Percentiles rank a stretch among this genome's conserved stretches.
These are phyloP conservation scores for Claviceps maximensis DNA, from an alignment of 2,329 filamentous ascomycete genomes.

Conservation along the genomic window DNA sequence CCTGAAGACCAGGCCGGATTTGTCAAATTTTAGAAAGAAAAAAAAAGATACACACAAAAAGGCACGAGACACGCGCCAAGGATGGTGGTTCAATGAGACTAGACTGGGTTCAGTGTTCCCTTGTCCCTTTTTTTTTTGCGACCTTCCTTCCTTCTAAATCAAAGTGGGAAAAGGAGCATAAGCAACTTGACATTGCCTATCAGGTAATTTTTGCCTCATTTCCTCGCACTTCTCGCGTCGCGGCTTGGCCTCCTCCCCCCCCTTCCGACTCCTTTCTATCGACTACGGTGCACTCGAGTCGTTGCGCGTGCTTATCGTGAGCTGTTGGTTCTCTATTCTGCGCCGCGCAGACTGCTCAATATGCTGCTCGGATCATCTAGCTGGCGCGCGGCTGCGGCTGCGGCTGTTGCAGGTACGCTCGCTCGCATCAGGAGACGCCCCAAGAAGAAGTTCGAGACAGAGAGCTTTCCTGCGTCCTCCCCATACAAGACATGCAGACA, in stretches of 20 bases:
- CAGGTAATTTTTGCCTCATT: neutral
- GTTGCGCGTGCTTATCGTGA: neutral
- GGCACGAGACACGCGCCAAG: too few species aligned
- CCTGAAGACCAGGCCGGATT: too few species aligned
- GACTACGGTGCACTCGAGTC: neutral
- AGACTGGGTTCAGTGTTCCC: too few species aligned
- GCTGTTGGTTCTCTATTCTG: neutral
- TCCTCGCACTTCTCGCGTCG: neutral
- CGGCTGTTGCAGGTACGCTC: conserved; percentile 15
- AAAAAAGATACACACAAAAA: too few species aligned
- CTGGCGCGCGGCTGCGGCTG: conserved; percentile 16
- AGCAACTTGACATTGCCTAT: too few species aligned
- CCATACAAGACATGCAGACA: neutral
- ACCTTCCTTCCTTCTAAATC: too few species aligned
- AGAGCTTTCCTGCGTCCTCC: neutral
- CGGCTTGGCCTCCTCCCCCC: too few species aligned
- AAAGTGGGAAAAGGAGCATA: too few species aligned
- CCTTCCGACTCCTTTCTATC: too few species aligned
- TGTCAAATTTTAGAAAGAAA: too few species aligned
- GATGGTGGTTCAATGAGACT: too few species aligned
- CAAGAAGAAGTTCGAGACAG: neutral
- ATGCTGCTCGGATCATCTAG: conserved; percentile 19
- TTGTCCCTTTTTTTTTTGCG: too few species aligned
- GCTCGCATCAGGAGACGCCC: neutral
- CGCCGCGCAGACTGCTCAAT: neutral